A percentile compares a stretch with the other conserved stretches of the same genome.
phyloP scores from a whole-genome alignment of 768 basidiomycete species.

The Kondoa malvinella region DNA sequence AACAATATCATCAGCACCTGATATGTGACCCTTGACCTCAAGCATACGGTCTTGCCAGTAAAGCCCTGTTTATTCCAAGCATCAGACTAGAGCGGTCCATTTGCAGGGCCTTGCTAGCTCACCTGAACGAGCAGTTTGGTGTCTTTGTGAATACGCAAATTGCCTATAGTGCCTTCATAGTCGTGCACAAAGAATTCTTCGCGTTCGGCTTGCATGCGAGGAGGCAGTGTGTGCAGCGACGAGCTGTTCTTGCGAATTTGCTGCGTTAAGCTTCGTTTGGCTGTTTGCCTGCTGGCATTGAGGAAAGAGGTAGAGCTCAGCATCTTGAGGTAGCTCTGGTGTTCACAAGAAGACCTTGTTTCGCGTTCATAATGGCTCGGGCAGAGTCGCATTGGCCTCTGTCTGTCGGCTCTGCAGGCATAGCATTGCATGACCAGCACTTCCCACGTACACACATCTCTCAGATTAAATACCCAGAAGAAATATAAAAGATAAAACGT shows the following conservation, averaged over 20 bases:
- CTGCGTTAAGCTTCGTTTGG: background rate
- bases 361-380: too few relatives aligned
- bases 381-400: too few relatives aligned
- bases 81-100: conserved; percentile 4
- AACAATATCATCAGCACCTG: conserved; percentile 1
- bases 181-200: too few relatives aligned
- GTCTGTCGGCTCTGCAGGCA: too few relatives aligned
- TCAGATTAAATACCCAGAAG: too few relatives aligned
- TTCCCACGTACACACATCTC: too few relatives aligned
- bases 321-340: background rate
- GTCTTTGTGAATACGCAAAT: conserved; percentile 82
- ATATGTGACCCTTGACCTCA: background rate
- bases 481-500: too few relatives aligned
- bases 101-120: too few relatives aligned
- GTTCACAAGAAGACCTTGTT: background rate
- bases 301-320: background rate
- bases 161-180: conserved; percentile 77
- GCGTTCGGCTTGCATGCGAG: too few relatives aligned
- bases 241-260: too few relatives aligned
- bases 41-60: conserved; percentile 66
- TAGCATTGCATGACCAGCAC: too few relatives aligned
- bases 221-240: too few relatives aligned
- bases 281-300: background rate
- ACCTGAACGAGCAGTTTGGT: conserved; percentile 79
- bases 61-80: conserved; percentile 37